Conservation (phyloP, 495 filamentous ascomycete genomes). For the Cercophora sp. region DNA sequence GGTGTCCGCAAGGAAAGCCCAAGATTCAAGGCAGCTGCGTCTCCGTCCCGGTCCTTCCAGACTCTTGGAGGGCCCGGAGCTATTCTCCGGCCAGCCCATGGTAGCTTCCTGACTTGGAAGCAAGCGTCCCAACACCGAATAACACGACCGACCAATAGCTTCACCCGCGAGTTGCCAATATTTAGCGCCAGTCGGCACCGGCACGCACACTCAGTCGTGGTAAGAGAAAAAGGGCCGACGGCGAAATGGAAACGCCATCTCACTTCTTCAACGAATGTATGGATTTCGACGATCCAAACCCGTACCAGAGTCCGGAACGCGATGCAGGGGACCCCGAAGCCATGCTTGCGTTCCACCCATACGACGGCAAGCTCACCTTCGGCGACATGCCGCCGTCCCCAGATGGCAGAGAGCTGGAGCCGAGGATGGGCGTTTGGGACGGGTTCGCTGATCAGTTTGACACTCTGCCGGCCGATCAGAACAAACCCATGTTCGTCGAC, state of each 20-base stretch:
- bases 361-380: constrained; percentile 13
- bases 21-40: constrained; percentile 1
- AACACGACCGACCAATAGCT: too few species aligned
- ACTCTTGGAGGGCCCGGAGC: constrained; percentile 10
- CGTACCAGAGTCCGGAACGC: constrained; percentile 22
- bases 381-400: constrained; percentile 2
- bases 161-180: too few species aligned
- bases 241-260: constrained; percentile 24
- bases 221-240: background rate
- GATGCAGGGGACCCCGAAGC: constrained; percentile 8
- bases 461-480: constrained; percentile 14
- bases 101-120: background rate
- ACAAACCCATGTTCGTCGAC: constrained; percentile 21
- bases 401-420: constrained; percentile 1
- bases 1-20: background rate
- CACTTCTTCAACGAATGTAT: constrained; percentile 30
- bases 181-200: too few species aligned
- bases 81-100: constrained; percentile 14
- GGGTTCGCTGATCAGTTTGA: constrained; percentile 18
- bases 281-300: constrained; percentile 21
- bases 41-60: constrained; percentile 11
- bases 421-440: constrained; percentile 14
- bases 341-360: constrained; percentile 15
- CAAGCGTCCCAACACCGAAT: too few species aligned
- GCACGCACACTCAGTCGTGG: background rate